Conservation (phyloP, 2,329 filamentous ascomycete species). For the Cladosporium sphaerospermum region DNA sequence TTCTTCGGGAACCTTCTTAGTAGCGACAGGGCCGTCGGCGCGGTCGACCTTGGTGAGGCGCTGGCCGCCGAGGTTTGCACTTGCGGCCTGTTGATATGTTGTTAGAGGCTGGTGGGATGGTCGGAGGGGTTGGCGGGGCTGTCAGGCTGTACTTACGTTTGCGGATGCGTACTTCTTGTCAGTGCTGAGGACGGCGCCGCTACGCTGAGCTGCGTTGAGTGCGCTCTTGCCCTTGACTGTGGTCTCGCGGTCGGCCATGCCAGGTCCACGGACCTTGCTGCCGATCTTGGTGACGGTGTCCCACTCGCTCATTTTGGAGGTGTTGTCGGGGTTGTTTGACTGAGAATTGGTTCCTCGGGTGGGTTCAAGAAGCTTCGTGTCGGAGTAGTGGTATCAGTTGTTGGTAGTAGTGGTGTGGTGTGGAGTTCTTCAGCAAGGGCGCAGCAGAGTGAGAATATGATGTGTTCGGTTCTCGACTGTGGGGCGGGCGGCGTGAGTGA, state of each 20-base stretch:
- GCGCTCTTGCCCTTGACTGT: slow-evolving; percentile 79
- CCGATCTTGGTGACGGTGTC: slow-evolving; percentile 88
- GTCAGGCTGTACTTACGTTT: slow-evolving; percentile 62
- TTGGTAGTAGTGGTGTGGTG: neutral
- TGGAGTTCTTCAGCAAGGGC: neutral
- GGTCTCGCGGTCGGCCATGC: slow-evolving; percentile 65
- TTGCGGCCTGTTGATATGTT: slow-evolving; percentile 21
- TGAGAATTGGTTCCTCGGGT: neutral
- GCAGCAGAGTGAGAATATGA: slow-evolving; percentile 9
- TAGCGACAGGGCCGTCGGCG: slow-evolving; percentile 94
- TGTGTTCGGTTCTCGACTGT: slow-evolving; percentile 10
- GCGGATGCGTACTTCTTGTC: slow-evolving; percentile 85
- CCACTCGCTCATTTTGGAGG: slow-evolving; percentile 61
- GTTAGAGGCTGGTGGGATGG: slow-evolving; percentile 27
- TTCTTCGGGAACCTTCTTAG: slow-evolving; percentile 76
- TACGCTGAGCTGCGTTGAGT: slow-evolving; percentile 83
- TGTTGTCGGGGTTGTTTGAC: slow-evolving; percentile 2
- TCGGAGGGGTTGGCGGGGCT: no score
- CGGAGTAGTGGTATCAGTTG: neutral
- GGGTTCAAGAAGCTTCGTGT: neutral
- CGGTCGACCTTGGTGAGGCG: slow-evolving; percentile 97
- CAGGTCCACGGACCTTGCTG: slow-evolving; percentile 68
- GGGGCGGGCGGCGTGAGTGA: neutral
- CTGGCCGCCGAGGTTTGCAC: slow-evolving; percentile 64
- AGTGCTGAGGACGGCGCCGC: slow-evolving; percentile 67